Evolutionary conservation across 192 early-diverging fungal species (phyloP), one percentile per base, ranked within the genome.

Genomic region (Coemansia sp.): DNA sequence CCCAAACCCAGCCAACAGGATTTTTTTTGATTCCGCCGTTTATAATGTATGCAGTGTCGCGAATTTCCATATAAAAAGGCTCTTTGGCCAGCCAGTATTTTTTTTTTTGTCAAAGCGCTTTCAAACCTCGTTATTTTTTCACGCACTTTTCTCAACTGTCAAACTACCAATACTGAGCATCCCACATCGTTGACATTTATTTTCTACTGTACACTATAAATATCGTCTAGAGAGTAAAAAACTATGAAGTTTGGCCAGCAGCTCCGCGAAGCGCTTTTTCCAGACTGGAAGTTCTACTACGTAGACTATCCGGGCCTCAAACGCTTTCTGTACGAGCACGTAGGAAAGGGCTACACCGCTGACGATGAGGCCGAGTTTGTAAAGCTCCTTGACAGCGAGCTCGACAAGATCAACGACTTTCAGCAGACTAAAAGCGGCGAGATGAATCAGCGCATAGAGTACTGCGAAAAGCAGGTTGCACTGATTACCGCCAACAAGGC

Each of bases 211-310:
- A 11, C 11, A 18, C 44, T 46, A 46, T 46, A 14, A 14, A 46
- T 46, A 14, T 5, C 12, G 1, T 18, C 18, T 46, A 46, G 44
- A 46, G 14, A 18, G 5, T 11, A 11, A 46, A 18, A 46, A 58
- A 61, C 41, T 52, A 96, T 96, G 94, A 96, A 96, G 86, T 96
- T 95, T 86, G 94, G 94, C 35, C 89, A 89, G 62, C 92, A 93
- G 72, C 85, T 96, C 36, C 86, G 88, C 63, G 89, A 89, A 35
- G 87, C 88, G 34, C 87, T 94, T 39, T 91, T 91, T 68, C 88
- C 89, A 21, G 93, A 95, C 71, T 96, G 94, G 94, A 88, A 88
- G 56, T 92, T 89, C 68, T 90, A 94, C 68, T 93, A 93, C 73
- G 84, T 93, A 33, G 90, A 91, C 64, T 96, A 98, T 60, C 89